These are phyloP conservation scores for Cytauxzoon felis DNA, from an alignment of 169 alveolate genomes.

Conservation along the genomic window DNA sequence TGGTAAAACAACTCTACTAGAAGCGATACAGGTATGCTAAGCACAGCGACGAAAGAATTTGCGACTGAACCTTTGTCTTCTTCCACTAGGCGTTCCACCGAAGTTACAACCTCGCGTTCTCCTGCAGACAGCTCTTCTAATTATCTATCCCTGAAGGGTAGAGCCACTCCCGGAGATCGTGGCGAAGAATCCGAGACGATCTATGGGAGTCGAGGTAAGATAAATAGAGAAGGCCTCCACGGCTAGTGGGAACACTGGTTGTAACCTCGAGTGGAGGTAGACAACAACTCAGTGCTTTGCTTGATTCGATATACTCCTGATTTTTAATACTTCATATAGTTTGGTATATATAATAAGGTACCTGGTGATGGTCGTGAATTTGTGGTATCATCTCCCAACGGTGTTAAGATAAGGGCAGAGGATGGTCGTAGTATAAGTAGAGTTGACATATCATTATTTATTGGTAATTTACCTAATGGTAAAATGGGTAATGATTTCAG, in stretches of 20 bases:
- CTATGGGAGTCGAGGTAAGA: too few relatives aligned
- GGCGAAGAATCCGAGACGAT: too few relatives aligned
- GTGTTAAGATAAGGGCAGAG: slow-evolving; percentile 66
- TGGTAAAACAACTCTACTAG: slow-evolving; percentile 75
- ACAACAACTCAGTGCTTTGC: too few relatives aligned
- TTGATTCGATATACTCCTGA: too few relatives aligned
- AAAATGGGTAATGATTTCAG: slow-evolving; percentile 40
- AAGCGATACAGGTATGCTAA: slow-evolving; percentile 46
- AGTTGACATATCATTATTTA: slow-evolving; percentile 73
- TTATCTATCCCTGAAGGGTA: too few relatives aligned
- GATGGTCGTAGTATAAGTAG: slow-evolving; percentile 68
- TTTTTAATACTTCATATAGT: slow-evolving; percentile 20
- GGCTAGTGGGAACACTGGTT: too few relatives aligned
- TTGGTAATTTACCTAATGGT: slow-evolving; percentile 66
- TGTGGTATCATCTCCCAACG: slow-evolving; percentile 68
- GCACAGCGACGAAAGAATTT: neutral
- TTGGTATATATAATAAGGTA: slow-evolving; percentile 73
- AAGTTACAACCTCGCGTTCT: too few relatives aligned
- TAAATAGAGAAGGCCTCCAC: too few relatives aligned
- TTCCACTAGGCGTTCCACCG: too few relatives aligned
- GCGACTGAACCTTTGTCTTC: neutral
- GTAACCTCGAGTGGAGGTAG: too few relatives aligned
- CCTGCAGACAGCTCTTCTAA: too few relatives aligned
- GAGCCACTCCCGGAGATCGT: too few relatives aligned
- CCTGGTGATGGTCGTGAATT: slow-evolving; percentile 80